phyloP scores from a whole-genome alignment of 306 rosid species.

The Cercis canadensis region DNA sequence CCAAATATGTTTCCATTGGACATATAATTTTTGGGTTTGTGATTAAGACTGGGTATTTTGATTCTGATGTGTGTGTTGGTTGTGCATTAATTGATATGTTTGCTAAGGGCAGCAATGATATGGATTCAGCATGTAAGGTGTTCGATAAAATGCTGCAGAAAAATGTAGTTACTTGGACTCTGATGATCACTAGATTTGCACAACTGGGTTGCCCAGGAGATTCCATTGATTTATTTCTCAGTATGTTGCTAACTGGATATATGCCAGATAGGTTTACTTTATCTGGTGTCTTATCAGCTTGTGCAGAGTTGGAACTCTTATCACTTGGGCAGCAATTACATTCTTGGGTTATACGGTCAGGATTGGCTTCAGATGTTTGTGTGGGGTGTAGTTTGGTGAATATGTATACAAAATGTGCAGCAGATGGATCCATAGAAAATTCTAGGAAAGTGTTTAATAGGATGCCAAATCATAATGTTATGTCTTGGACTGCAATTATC shows the following conservation, averaged over 20 bases:
- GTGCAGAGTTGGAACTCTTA: constrained; percentile 48
- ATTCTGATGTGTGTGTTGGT: constrained; percentile 62
- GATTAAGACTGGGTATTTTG: constrained; percentile 57
- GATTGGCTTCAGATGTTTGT: constrained; percentile 53
- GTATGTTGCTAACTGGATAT: constrained; percentile 46
- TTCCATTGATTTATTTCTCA: constrained; percentile 49
- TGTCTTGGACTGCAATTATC: constrained; percentile 73
- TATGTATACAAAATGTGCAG: constrained; percentile 61
- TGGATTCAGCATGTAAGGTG: constrained; percentile 52
- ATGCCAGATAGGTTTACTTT: constrained; percentile 62
- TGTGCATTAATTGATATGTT: constrained; percentile 70
- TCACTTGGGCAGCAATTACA: constrained; percentile 60
- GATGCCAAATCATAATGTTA: constrained; percentile 52
- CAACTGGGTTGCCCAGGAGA: constrained; percentile 45
- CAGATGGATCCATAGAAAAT: constrained; percentile 40
- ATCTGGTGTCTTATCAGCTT: constrained; percentile 46
- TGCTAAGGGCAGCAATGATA: constrained; percentile 46
- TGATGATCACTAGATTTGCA: constrained; percentile 66
- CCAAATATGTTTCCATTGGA: constrained; percentile 28
- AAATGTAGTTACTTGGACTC: constrained; percentile 64
- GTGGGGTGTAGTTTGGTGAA: constrained; percentile 64
- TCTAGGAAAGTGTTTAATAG: constrained; percentile 54
- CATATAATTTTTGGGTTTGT: constrained; percentile 44
- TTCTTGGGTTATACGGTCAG: constrained; percentile 57
- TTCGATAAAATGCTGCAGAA: constrained; percentile 59